These are phyloP conservation scores for Aspergillus sp. DNA, from an alignment of 2,329 filamentous ascomycete genomes.

Conservation along the genomic window DNA sequence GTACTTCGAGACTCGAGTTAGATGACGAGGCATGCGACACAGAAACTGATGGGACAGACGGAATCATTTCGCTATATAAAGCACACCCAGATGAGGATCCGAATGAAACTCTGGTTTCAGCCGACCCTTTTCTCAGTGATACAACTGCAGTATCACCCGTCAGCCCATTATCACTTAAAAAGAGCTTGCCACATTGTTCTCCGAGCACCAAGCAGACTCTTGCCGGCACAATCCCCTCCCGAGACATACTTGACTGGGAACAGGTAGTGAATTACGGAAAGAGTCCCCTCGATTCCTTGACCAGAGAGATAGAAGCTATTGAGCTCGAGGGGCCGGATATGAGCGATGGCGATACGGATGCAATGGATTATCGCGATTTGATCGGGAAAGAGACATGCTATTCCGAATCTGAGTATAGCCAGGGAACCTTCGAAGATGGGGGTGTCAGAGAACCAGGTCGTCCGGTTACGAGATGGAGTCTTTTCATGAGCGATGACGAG, in stretches of 20 bases:
- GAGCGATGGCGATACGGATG: background rate
- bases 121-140: too few species aligned
- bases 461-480: conserved; percentile 11
- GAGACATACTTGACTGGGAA: conserved; percentile 2
- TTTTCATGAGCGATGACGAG: conserved; percentile 1
- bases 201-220: background rate
- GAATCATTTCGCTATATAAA: background rate
- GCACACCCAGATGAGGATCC: background rate
- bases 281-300: background rate
- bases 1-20: background rate
- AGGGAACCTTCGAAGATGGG: background rate
- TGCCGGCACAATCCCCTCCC: background rate
- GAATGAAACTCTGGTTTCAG: too few species aligned
- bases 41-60: background rate
- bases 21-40: background rate
- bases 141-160: background rate
- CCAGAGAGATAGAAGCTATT: background rate
- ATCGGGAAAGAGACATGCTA: conserved; percentile 2
- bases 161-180: background rate
- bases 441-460: background rate
- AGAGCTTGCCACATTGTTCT: too few species aligned
- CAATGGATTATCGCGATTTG: conserved; percentile 1
- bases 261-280: background rate
- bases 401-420: conserved; percentile 7
- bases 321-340: background rate